A percentile compares a stretch with the other conserved stretches of the same genome.
These are phyloP conservation scores for Apophysomyces trapeziformis DNA, from an alignment of 371 early-diverging fungal species.

Conservation along the genomic window DNA sequence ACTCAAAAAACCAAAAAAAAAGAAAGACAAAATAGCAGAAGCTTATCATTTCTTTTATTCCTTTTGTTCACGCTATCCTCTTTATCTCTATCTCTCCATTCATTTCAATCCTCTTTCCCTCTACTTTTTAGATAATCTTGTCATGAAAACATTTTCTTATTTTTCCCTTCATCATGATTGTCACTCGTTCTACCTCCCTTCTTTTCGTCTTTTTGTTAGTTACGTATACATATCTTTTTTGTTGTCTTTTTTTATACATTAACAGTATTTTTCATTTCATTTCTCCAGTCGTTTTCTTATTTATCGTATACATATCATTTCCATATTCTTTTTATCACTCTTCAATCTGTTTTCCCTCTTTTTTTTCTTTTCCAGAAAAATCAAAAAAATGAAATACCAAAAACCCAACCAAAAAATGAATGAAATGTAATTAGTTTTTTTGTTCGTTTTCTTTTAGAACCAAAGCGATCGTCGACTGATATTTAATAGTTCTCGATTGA, in stretches of 20 bases:
- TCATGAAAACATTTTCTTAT: not conserved
- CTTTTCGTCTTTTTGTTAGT: not conserved
- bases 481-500: constrained; percentile 16
- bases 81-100: not conserved
- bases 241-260: constrained; percentile 7
- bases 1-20: not conserved
- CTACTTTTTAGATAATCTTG: constrained; percentile 1
- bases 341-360: not conserved
- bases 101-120: not conserved
- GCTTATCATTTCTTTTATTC: no score
- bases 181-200: constrained; percentile 3
- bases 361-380: not conserved
- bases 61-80: not conserved
- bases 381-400: not conserved
- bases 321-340: not conserved
- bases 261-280: constrained; percentile 4
- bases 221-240: constrained; percentile 11
- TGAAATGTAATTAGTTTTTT: not conserved
- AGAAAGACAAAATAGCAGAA: not conserved
- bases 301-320: constrained; percentile 4
- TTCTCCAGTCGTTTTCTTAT: constrained; percentile 14
- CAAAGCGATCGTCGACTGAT: constrained; percentile 18
- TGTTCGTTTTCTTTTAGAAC: constrained; percentile 12
- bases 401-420: not conserved
- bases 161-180: not conserved